Base-by-base conservation (phyloP, 306 rosid species). In the Castanospermum australe region DNA sequence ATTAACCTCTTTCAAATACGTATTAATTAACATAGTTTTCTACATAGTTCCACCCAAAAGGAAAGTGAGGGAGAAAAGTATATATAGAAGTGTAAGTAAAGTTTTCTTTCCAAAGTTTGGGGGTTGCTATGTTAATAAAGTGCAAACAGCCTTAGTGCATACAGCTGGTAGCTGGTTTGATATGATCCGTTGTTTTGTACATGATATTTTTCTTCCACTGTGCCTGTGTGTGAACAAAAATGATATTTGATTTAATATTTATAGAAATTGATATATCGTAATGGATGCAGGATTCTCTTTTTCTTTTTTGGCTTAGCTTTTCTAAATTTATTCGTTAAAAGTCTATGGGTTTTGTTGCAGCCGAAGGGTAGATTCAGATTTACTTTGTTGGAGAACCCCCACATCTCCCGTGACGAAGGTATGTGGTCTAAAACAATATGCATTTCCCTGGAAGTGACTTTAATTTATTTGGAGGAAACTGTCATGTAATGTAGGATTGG, bases 351-450 rank as follows among this genome's bases (percentile, higher is more conserved):
- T 44, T 38, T 21, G 55, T 35, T 73, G 80, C 89, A 85, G 89
- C 52, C 38, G 22, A 39, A 82, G 75, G 66, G 78, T 79, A 60
- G 77, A 80, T 33, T 77, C 84, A 28, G 84, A 77, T 39, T 9
- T 70, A 64, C 84, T 73, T 51, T 83, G 87, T 80, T 85, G 91
- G 84, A 69, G 71, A 83, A 88, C 75, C 47, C 75, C 75, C 2
- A 64, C 33, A 15, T 33, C 84, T 55, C 63, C 59, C 73, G 50
- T 54, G 13, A 82, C 63, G 71, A 83, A 85, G 91, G 89, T 85
- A 82, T 56, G 35, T 33, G 6, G 25, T 35, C 50, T 13, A 18
- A 25, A 30, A 44, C 63, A 10, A 11, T 12, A 15, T 21, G 6
- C 28, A 52, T 13, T 44, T 52, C 13, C 76, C 18, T 51, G 45